Conservation (phyloP, 257 asterid species). For the Buddleja alternifolia region DNA sequence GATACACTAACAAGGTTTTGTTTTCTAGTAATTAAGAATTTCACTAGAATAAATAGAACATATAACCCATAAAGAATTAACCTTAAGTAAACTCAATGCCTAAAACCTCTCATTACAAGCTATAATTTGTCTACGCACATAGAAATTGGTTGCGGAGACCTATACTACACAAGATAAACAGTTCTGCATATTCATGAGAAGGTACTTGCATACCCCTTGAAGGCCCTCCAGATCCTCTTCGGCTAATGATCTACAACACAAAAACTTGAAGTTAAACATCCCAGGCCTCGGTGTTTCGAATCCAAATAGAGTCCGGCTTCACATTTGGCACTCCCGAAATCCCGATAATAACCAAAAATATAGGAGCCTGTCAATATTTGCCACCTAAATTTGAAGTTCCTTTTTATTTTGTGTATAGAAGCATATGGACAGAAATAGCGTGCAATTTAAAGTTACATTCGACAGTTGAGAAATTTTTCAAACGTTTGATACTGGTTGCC, state of each 20-base stretch:
- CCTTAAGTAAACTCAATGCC: not conserved
- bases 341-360: not conserved
- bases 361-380: not conserved
- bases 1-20: too few relatives aligned
- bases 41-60: not conserved
- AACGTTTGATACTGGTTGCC: not conserved
- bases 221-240: not conserved
- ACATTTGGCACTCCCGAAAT: not conserved
- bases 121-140: not conserved
- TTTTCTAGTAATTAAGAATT: not conserved
- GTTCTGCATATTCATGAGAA: not conserved
- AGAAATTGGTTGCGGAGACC: not conserved
- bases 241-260: not conserved
- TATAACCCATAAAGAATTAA: not conserved
- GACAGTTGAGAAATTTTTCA: conserved; percentile 12
- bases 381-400: not conserved
- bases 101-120: not conserved
- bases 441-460: not conserved
- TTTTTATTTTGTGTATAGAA: not conserved
- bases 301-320: not conserved
- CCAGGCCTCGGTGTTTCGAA: not conserved
- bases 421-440: conserved; percentile 21
- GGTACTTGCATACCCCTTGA: not conserved
- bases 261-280: not conserved
- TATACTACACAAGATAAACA: not conserved